phyloP scores from a whole-genome alignment of 805 yeast species.

The Hanseniaspora thailandica region DNA sequence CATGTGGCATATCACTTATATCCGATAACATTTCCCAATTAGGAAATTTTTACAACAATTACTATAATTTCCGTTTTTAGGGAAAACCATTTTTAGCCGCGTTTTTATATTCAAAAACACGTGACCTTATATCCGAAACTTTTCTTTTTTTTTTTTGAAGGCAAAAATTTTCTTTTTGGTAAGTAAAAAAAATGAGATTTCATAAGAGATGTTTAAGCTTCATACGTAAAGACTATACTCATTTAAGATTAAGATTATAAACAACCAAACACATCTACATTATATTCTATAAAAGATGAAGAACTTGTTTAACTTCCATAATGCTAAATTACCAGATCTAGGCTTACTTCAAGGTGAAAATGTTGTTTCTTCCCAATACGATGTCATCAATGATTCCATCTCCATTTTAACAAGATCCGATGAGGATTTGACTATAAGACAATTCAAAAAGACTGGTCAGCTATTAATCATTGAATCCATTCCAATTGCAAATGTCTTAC shows the following conservation, averaged over 20 bases:
- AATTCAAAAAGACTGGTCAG: slow-evolving; percentile 8
- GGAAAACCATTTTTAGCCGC: too few species aligned
- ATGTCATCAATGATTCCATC: slow-evolving; percentile 39
- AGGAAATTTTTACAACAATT: too few species aligned
- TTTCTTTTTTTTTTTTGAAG: neutral
- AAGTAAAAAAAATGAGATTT: neutral
- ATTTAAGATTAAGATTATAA: too few species aligned
- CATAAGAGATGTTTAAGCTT: too few species aligned
- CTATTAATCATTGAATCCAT: neutral
- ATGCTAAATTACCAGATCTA: slow-evolving; percentile 21
- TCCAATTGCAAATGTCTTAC: slow-evolving; percentile 45
- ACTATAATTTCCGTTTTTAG: neutral
- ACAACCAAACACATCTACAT: neutral
- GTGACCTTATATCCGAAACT: neutral
- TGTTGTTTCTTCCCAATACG: slow-evolving; percentile 16
- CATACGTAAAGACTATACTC: too few species aligned
- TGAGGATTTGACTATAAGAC: slow-evolving; percentile 2
- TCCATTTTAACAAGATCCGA: slow-evolving; percentile 3
- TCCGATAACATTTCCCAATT: neutral
- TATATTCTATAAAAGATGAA: slow-evolving; percentile 21
- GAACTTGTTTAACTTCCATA: slow-evolving; percentile 27
- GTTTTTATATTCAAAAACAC: too few species aligned
- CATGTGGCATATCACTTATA: neutral
- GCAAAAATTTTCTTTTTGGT: neutral
- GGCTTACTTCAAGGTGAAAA: slow-evolving; percentile 16